Percentiles rank a stretch among this genome's conserved stretches.
phyloP scores from a whole-genome alignment of 495 filamentous ascomycete genomes.

The Darksidea phi region DNA sequence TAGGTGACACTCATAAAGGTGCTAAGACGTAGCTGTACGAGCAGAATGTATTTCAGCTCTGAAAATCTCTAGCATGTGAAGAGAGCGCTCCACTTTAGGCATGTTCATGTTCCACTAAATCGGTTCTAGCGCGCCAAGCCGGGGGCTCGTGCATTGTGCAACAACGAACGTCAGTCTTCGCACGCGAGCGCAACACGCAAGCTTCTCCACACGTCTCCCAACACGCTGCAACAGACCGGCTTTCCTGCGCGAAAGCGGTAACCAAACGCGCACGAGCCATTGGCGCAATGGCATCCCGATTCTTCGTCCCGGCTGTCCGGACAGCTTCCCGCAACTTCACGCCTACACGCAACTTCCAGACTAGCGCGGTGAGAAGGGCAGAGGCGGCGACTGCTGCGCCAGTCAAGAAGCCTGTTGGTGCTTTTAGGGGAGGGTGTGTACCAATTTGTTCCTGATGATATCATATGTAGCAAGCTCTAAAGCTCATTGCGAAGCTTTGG shows the following conservation, averaged over 20 bases:
- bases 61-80: too few species aligned
- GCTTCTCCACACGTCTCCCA: not conserved
- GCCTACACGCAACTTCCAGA: constrained; percentile 24
- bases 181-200: constrained; percentile 3
- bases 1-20: too few species aligned
- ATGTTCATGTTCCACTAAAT: not conserved
- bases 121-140: constrained; percentile 1
- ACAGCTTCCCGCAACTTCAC: constrained; percentile 17
- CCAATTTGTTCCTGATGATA: constrained; percentile 5
- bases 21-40: too few species aligned
- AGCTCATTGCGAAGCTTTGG: too few species aligned
- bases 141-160: not conserved
- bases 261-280: constrained; percentile 1
- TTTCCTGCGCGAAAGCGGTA: too few species aligned
- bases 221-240: too few species aligned
- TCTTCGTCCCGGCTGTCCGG: constrained; percentile 43
- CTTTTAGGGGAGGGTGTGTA: constrained; percentile 87
- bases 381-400: constrained; percentile 50
- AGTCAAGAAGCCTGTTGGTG: constrained; percentile 78
- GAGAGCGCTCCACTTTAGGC: too few species aligned
- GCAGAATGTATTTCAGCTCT: too few species aligned
- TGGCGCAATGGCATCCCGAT: constrained; percentile 50
- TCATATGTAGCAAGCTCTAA: too few species aligned
- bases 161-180: not conserved
- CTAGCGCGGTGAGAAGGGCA: constrained; percentile 19